phyloP scores from a whole-genome alignment of 2,329 filamentous ascomycete species.

The Blastomyces emzantsi region DNA sequence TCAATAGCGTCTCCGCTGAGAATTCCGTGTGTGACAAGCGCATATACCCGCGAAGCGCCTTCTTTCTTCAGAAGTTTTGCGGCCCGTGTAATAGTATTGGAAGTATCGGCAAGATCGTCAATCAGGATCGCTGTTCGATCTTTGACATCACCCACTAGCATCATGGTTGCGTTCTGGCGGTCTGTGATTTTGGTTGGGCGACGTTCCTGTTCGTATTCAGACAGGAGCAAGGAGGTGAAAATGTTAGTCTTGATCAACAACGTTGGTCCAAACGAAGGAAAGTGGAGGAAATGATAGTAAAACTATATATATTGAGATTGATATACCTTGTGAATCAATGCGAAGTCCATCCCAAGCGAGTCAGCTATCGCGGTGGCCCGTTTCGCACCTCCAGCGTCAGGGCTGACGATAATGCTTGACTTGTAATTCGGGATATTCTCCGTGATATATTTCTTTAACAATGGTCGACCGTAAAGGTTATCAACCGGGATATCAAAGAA shows the following conservation, averaged over 20 bases:
- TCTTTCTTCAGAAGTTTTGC: slow-evolving; percentile 96
- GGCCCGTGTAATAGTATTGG: slow-evolving; percentile 92
- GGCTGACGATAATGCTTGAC: slow-evolving; percentile 86
- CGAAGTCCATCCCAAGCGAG: slow-evolving; percentile 86
- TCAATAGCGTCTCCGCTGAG: slow-evolving; percentile 92
- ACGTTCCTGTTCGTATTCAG: slow-evolving; percentile 55
- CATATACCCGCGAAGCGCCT: slow-evolving; percentile 78
- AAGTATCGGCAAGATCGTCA: slow-evolving; percentile 91
- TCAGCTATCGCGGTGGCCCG: slow-evolving; percentile 92
- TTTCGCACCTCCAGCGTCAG: slow-evolving; percentile 94
- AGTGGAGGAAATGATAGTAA: too few species aligned
- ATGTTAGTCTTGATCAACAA: neutral
- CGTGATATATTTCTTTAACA: slow-evolving; percentile 58
- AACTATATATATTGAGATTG: too few species aligned
- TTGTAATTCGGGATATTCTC: slow-evolving; percentile 76
- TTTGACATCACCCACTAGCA: slow-evolving; percentile 80
- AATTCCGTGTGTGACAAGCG: slow-evolving; percentile 88
- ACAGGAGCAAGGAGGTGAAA: neutral
- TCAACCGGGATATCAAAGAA: slow-evolving; percentile 99
- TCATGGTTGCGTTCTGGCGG: slow-evolving; percentile 75
- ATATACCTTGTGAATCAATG: slow-evolving; percentile 90
- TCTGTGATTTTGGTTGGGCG: slow-evolving; percentile 80
- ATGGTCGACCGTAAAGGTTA: slow-evolving; percentile 68
- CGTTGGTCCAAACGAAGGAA: neutral
- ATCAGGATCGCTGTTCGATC: slow-evolving; percentile 79